phyloP scores from a whole-genome alignment of 2,329 filamentous ascomycete genomes.

The Fusarium sp. region DNA sequence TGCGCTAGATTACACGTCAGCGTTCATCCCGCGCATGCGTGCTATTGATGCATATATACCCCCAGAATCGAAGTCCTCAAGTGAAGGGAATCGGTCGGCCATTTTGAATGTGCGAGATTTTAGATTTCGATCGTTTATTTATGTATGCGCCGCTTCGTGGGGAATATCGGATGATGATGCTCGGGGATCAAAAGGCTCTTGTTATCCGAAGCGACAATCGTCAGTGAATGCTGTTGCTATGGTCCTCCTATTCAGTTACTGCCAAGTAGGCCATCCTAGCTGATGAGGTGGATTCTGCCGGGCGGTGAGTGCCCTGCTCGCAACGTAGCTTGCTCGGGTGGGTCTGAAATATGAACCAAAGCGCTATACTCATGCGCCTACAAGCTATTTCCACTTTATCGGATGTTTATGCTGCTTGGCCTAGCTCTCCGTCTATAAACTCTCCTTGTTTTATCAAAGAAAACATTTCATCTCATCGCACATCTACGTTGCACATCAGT shows the following conservation, averaged over 20 bases:
- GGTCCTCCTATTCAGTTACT: slow-evolving; percentile 46
- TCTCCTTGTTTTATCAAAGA: slow-evolving; percentile 40
- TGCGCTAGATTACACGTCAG: slow-evolving; percentile 65
- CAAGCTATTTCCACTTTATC: slow-evolving; percentile 33
- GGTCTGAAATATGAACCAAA: slow-evolving; percentile 36
- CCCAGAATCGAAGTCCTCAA: slow-evolving; percentile 80
- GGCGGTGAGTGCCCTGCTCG: slow-evolving; percentile 47
- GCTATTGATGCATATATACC: slow-evolving; percentile 57
- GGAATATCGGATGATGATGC: not conserved
- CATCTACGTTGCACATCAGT: slow-evolving; percentile 33
- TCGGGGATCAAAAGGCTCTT: slow-evolving; percentile 9
- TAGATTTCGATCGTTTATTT: slow-evolving; percentile 1
- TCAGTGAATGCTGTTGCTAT: slow-evolving; percentile 36
- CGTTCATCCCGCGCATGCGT: slow-evolving; percentile 13
- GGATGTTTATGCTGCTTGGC: slow-evolving; percentile 39
- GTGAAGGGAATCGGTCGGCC: slow-evolving; percentile 82
- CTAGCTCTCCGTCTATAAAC: slow-evolving; percentile 41
- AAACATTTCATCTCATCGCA: slow-evolving; percentile 39
- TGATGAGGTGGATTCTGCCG: slow-evolving; percentile 51
- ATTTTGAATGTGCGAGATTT: slow-evolving; percentile 56
- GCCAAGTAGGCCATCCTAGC: slow-evolving; percentile 44
- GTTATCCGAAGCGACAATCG: slow-evolving; percentile 21
- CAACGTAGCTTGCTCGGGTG: slow-evolving; percentile 19
- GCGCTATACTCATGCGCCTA: slow-evolving; percentile 42
- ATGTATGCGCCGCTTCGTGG: slow-evolving; percentile 2